These are phyloP conservation scores for Paramecium caudatum DNA, from an alignment of 73 alveolate genomes.

Conservation along the genomic window DNA sequence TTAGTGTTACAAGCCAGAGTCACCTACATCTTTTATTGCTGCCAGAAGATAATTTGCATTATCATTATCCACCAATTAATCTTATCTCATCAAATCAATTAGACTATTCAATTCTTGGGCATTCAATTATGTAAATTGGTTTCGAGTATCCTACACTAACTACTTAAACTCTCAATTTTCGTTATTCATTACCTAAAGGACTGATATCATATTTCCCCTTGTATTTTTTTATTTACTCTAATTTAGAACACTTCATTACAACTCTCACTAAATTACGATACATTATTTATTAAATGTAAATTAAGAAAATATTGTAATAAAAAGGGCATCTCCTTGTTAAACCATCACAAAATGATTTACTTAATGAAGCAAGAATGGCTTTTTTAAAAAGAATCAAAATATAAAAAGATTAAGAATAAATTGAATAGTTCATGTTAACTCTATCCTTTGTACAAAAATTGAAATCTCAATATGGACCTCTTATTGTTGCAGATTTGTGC, in stretches of 20 bases:
- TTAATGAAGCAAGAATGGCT: conserved; percentile 14
- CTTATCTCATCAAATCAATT: background rate
- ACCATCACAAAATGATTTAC: conserved; percentile 13
- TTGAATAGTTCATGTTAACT: conserved; percentile 21
- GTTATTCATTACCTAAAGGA: conserved; percentile 18
- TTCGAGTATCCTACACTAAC: background rate
- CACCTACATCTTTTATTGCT: conserved; percentile 1
- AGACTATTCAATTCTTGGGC: background rate
- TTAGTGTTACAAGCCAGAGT: background rate
- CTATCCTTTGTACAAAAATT: conserved; percentile 38
- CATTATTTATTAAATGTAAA: conserved; percentile 7
- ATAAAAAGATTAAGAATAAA: conserved; percentile 18
- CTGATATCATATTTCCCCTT: conserved; percentile 40
- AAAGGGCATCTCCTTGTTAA: conserved; percentile 12
- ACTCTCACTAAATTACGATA: background rate
- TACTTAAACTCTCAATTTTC: conserved; percentile 11
- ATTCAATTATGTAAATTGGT: conserved; percentile 7
- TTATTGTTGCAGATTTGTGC: conserved; percentile 42
- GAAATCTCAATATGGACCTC: conserved; percentile 46
- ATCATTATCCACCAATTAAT: background rate
- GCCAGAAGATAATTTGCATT: background rate
- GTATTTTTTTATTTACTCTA: background rate
- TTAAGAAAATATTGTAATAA: background rate
- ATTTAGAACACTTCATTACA: conserved; percentile 14
- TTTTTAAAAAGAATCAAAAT: conserved; percentile 1